Evolutionary conservation across 306 rosid species (phyloP), one percentile per base, ranked within the genome.

Genomic region (Canavalia gladiata): DNA sequence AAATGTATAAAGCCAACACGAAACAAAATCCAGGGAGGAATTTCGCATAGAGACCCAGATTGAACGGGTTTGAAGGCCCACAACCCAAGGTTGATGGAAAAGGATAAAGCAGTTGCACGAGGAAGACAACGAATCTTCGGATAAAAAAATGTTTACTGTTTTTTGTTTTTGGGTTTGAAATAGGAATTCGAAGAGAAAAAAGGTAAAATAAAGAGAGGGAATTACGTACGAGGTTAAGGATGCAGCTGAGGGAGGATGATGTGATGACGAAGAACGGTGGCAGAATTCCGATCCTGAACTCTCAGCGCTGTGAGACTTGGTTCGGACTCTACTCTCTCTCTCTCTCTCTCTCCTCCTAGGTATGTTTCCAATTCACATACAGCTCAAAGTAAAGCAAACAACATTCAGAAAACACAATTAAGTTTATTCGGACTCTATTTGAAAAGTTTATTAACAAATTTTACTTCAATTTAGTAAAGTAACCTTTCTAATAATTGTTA

Each of bases 231-330:
- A 64, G 25, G 52, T 51, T 33, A 31, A 62, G 47, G 78, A n/a
- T 71, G 78, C 35, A 51, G 65, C 8, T 71, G 72, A 37, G 56
- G 3, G 39, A 28, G 0, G 57, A 67, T 12, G 62, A 33, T 8
- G 50, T 29, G 80, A 62, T 2, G 80, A 65, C 18, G 68, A 28
- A 28, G 67, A 60, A 50, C 76, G 64, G 50, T 18, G 56, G 35
- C 28, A 66, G 70, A 74, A 68, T 12, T 66, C 51, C 49, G 78
- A 76, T 83, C 78, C 50, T 71, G 56, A 83, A 76, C 57, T 60
- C 45, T 67, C 37, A 77, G 86, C 78, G 86, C 78, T 83, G 56
- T 4, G 67, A 60, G 74, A 59, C 76, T 77, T 77, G 35, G 12
- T 76, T 76, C 37, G 74, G 86, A 83, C 86, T 77, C 78, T 29